Evolutionary conservation across 2,329 filamentous ascomycete genomes (phyloP), one percentile per base, ranked within the genome.

Genomic region (Colletotrichum aenigma): DNA sequence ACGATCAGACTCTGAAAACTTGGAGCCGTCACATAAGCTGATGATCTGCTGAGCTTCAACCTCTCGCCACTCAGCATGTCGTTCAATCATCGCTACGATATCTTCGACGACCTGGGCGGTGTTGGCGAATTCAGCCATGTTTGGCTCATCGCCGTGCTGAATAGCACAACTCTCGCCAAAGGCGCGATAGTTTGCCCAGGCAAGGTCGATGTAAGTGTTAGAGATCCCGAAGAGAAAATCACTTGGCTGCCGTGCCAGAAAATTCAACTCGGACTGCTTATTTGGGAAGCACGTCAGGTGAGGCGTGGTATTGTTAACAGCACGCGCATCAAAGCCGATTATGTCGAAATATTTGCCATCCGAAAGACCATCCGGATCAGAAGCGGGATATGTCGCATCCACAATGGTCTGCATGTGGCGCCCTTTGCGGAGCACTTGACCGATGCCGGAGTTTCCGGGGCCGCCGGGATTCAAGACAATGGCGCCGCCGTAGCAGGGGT

Each of bases 51-150:
- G 30, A 26, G 77, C 80, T 74, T 82, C 78, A 13, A 71, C 64
- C 13, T 79, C 79, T 28, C 82, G 77, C 79, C 82, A 86, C 30
- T 85, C 81, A 9, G 83, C 86, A 56, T 87, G 83, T 36, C 78
- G 82, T 75, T 90, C 88, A 13, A 86, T 81, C 43, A 90, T 84
- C 55, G 86, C 84, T 9, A 90, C 79, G 86, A 90, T 89, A 75
- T 90, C 88, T 52, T 85, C 81, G 3, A 86, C 88, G 4, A 87
- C 86, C 28, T 84, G 85, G 3, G 87, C 86, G 0, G 88, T 89
- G 18, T 85, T 85, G 61, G 87, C 81, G 78, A 86, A 87, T 48
- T 69, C 70, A 1, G 79, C 71, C 24, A 81, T 80, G 56, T 79
- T 80, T 12, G 76, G 74, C 21, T 79, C 78, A 34, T 78, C 77